phyloP scores from a whole-genome alignment of 1,139 yeast genomes.

The Ogataea hybrid region DNA sequence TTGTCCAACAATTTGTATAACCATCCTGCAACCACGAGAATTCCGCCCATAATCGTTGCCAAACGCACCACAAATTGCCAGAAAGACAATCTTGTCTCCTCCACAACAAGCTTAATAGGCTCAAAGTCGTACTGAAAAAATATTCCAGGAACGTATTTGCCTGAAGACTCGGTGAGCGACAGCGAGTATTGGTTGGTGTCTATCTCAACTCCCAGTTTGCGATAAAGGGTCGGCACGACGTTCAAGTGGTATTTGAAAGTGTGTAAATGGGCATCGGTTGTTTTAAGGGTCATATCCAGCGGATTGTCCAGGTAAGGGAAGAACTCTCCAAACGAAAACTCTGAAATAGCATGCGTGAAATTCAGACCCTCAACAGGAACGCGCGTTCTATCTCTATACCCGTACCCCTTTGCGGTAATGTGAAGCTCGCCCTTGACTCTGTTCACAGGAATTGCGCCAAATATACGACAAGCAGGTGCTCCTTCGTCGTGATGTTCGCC shows the following conservation, averaged over 20 bases:
- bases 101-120: constrained; percentile 68
- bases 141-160: constrained; percentile 65
- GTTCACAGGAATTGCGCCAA: constrained; percentile 83
- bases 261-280: constrained; percentile 40
- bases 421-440: constrained; percentile 85
- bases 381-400: constrained; percentile 47
- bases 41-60: constrained; percentile 78
- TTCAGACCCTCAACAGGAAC: constrained; percentile 54
- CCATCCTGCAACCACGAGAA: constrained; percentile 53
- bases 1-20: constrained; percentile 44
- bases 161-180: constrained; percentile 44
- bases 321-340: constrained; percentile 87
- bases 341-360: constrained; percentile 82
- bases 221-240: constrained; percentile 81
- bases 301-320: constrained; percentile 87
- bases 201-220: constrained; percentile 65
- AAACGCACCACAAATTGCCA: constrained; percentile 73
- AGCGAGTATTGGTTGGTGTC: constrained; percentile 88
- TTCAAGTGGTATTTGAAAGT: constrained; percentile 65
- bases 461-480: constrained; percentile 83
- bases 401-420: constrained; percentile 74
- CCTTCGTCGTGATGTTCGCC: constrained; percentile 46
- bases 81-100: constrained; percentile 74
- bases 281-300: constrained; percentile 68
- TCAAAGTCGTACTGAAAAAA: constrained; percentile 85